Conservation (phyloP, 2,329 filamentous ascomycete genomes). For the Ophiostoma tasmaniense region DNA sequence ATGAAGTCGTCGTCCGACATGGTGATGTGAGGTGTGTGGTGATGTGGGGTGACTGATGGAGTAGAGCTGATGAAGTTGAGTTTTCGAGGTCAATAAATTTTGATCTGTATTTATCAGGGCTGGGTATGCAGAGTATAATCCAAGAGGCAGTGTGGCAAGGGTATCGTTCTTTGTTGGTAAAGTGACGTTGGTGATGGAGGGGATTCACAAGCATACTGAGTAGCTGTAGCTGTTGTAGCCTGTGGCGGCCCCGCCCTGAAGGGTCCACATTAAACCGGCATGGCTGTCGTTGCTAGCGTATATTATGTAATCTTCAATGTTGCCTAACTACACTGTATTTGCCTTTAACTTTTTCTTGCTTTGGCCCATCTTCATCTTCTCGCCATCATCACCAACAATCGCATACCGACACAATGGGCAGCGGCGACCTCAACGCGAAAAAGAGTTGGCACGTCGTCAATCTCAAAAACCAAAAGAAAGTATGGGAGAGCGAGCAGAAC, state of each 20-base stretch:
- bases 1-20: slow-evolving; percentile 92
- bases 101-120: neutral
- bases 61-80: too few species aligned
- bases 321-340: neutral
- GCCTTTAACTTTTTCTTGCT: neutral
- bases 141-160: neutral
- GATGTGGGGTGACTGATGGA: neutral
- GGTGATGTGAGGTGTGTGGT: slow-evolving; percentile 24
- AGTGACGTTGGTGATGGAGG: neutral
- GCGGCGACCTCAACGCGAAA: slow-evolving; percentile 88
- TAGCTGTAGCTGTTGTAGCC: neutral
- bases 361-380: neutral
- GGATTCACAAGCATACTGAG: neutral
- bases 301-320: neutral
- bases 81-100: neutral
- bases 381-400: neutral
- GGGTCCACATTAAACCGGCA: neutral
- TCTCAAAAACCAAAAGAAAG: slow-evolving; percentile 80
- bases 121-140: neutral
- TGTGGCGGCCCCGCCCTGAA: neutral
- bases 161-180: neutral
- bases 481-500: slow-evolving; percentile 86
- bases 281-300: neutral
- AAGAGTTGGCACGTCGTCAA: slow-evolving; percentile 91
- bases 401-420: slow-evolving; percentile 52